These are phyloP conservation scores for Nannochloris sp. DNA, from an alignment of 139 green algal genomes.

Conservation along the genomic window DNA sequence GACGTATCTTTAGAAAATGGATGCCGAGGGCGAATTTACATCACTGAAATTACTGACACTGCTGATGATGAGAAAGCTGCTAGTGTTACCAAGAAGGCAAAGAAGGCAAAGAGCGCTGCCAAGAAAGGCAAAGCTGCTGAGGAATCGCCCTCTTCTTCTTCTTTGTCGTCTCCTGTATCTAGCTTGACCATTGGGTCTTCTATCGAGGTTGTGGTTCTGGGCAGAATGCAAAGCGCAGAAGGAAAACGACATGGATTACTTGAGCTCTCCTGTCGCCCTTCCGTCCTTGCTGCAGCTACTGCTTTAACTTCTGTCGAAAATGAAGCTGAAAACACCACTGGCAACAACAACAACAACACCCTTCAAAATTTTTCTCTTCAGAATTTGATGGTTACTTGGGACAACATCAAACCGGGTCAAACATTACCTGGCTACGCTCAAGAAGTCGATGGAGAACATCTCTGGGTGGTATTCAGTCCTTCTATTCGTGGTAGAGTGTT, in stretches of 20 bases:
- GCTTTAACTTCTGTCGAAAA: constrained; percentile 34
- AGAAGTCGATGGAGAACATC: constrained; percentile 23
- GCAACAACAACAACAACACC: too few species aligned
- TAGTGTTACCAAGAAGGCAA: too few species aligned
- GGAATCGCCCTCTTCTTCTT: too few species aligned
- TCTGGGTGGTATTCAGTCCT: constrained; percentile 21
- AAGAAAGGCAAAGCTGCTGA: too few species aligned
- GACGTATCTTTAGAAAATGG: constrained; percentile 33
- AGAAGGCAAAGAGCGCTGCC: too few species aligned
- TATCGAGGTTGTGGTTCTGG: constrained; percentile 46
- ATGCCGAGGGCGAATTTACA: constrained; percentile 43
- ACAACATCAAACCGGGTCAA: background rate
- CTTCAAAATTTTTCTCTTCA: too few species aligned
- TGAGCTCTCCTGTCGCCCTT: constrained; percentile 31
- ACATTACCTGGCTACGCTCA: constrained; percentile 21
- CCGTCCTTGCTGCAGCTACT: constrained; percentile 5
- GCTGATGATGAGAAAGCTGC: too few species aligned
- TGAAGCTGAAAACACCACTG: background rate
- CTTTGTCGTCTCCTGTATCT: background rate
- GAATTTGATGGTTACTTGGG: too few species aligned
- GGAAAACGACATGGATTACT: constrained; percentile 24
- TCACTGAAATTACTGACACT: constrained; percentile 43
- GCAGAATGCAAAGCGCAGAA: constrained; percentile 10
- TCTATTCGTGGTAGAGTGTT: constrained; percentile 19
- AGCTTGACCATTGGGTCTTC: background rate